Evolutionary conservation across 306 rosid genomes (phyloP).

Genomic region (Malus domestica): ASM211411v1 NC_041803.1:1629501-1630000

Average conservation of each 20-base stretch:
- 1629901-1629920: conserved; percentile 64
- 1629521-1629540: conserved; percentile 32
- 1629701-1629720: conserved; percentile 79
- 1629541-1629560: conserved; percentile 82
- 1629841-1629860: conserved; percentile 24
- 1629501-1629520: conserved; percentile 29
- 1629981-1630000: conserved; percentile 82
- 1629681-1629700: conserved; percentile 57
- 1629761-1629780: conserved; percentile 29
- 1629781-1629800: conserved; percentile 4
- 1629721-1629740: conserved; percentile 46
- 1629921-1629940: conserved; percentile 70
- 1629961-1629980: conserved; percentile 68
- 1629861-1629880: conserved; percentile 73
- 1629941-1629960: conserved; percentile 73
- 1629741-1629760: conserved; percentile 88
- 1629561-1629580: conserved; percentile 68
- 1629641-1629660: conserved; percentile 77
- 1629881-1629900: conserved; percentile 92
- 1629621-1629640: conserved; percentile 58
- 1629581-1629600: conserved; percentile 72
- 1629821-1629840: conserved; percentile 2
- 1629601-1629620: conserved; percentile 87
- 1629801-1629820: conserved; percentile 2
- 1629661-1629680: conserved; percentile 88